Conservation (phyloP, 371 early-diverging fungal species). For the Lichtheimia ramosa region DNA sequence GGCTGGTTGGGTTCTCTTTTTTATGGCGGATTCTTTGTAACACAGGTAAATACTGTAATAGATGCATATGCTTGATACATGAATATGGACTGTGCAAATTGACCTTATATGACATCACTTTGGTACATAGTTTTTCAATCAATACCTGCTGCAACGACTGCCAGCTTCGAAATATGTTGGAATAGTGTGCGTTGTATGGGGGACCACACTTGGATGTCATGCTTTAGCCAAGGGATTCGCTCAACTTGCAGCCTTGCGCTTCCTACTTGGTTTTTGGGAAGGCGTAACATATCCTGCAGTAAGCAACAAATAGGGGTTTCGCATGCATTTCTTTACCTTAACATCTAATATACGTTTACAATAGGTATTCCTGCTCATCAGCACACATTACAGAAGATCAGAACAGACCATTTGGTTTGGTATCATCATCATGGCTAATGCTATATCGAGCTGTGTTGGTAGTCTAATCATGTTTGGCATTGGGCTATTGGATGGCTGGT, state of each 20-base stretch:
- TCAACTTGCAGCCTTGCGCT: conserved; percentile 23
- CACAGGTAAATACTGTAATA: conserved; percentile 16
- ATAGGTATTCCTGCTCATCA: conserved; percentile 11
- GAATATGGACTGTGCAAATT: too few relatives aligned
- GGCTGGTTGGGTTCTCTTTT: conserved; percentile 30
- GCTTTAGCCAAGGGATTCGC: conserved; percentile 17
- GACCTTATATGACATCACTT: too few relatives aligned
- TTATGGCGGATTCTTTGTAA: conserved; percentile 28
- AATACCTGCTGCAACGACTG: conserved; percentile 26
- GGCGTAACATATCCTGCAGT: conserved; percentile 30
- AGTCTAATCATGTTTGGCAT: conserved; percentile 61
- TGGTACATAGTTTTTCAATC: conserved; percentile 21
- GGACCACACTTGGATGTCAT: conserved; percentile 17
- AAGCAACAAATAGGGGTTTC: neutral
- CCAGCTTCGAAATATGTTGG: conserved; percentile 29
- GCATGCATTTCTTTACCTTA: conserved; percentile 12
- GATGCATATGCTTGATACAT: neutral
- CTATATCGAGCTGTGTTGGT: conserved; percentile 30
- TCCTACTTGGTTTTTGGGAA: conserved; percentile 38
- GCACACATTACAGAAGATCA: conserved; percentile 18
- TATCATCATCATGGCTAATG: conserved; percentile 23
- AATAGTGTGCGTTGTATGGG: conserved; percentile 22
- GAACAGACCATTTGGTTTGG: conserved; percentile 31
- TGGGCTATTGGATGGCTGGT: conserved; percentile 33
- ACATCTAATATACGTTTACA: conserved; percentile 17